Conservation (phyloP, 345 rosid species). For the Geranium rotundifolium region DNA sequence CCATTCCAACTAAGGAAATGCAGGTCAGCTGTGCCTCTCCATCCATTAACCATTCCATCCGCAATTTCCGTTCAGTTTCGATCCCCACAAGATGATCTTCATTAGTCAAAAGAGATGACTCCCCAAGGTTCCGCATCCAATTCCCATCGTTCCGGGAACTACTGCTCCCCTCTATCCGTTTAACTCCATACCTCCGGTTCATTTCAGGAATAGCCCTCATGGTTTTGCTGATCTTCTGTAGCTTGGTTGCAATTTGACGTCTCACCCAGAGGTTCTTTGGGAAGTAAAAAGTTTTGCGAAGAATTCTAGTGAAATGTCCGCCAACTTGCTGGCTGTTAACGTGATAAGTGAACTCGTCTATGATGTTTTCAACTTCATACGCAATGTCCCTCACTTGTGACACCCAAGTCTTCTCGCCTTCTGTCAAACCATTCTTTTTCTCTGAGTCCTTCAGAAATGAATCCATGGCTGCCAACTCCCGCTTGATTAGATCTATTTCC, state of each 20-base stretch:
- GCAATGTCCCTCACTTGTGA: constrained; percentile 17
- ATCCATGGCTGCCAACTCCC: constrained; percentile 21
- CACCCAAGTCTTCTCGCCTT: constrained; percentile 20
- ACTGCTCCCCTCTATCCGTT: background rate
- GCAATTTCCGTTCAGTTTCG: constrained; percentile 11
- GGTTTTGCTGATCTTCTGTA: constrained; percentile 13
- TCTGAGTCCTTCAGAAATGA: constrained; percentile 24
- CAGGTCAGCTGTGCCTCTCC: background rate
- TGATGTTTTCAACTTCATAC: constrained; percentile 25
- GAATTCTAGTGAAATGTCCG: background rate
- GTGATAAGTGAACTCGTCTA: constrained; percentile 24
- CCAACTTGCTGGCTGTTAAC: constrained; percentile 9
- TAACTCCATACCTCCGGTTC: constrained; percentile 16
- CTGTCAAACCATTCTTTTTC: background rate
- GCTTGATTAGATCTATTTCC: constrained; percentile 22
- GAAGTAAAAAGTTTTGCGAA: constrained; percentile 8
- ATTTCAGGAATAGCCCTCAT: constrained; percentile 21
- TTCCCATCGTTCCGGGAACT: background rate
- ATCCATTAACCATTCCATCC: constrained; percentile 8
- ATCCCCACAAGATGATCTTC: constrained; percentile 35
- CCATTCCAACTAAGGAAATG: constrained; percentile 22
- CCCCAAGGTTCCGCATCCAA: constrained; percentile 12
- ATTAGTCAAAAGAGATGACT: constrained; percentile 18
- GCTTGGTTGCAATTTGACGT: constrained; percentile 17
- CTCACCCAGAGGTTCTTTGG: constrained; percentile 18